Conservation (phyloP, 202 grass and related monocot species). For the Sporobolus alterniflorus region DNA sequence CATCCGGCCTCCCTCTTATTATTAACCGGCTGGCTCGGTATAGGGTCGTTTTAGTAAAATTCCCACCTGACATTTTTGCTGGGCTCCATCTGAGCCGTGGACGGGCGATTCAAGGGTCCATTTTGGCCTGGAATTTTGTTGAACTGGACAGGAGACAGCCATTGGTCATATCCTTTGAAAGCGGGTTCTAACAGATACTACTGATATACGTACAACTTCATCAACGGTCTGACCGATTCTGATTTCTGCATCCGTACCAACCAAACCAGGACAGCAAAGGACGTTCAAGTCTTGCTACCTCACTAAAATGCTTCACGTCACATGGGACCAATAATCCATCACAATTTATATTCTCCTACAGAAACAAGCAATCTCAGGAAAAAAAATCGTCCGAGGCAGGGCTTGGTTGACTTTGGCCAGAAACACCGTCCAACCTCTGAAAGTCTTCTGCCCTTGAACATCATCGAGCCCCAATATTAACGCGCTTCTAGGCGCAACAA, state of each 20-base stretch:
- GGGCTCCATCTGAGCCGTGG: too few species aligned
- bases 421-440: not conserved
- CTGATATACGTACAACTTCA: not conserved
- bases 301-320: not conserved
- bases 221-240: conserved; percentile 6
- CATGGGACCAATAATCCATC: not conserved
- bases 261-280: conserved; percentile 27
- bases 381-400: not conserved
- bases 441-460: not conserved
- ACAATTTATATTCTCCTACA: not conserved
- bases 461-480: conserved; percentile 10
- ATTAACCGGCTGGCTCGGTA: too few species aligned
- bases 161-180: not conserved
- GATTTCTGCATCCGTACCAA: not conserved
- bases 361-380: not conserved
- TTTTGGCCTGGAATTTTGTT: not conserved
- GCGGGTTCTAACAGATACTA: conserved; percentile 6
- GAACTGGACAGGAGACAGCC: not conserved
- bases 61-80: too few species aligned
- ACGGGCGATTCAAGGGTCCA: too few species aligned
- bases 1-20: too few species aligned
- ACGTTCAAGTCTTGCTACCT: not conserved
- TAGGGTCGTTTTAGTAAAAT: too few species aligned
- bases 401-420: not conserved
- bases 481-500: not conserved